Evolutionary conservation across 1,284 basidiomycete genomes (phyloP).

Genomic region (Microbotryum saponariae): DNA sequence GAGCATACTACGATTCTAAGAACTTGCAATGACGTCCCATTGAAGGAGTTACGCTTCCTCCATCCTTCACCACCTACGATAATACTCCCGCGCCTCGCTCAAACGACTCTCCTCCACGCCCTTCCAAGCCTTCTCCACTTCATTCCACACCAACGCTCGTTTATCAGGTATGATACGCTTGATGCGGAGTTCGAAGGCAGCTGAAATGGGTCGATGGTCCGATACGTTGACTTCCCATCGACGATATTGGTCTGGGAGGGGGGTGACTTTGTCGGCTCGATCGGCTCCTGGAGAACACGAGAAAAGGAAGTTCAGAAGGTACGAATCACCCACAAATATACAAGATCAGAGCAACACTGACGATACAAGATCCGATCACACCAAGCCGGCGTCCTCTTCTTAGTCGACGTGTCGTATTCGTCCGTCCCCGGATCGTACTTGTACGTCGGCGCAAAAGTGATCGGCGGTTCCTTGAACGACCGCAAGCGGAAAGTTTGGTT

Average conservation of each 20-base stretch:
- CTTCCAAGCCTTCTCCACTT: constrained; percentile 31
- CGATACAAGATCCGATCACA: constrained; percentile 82
- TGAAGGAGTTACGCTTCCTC: no score
- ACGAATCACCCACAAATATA: no score
- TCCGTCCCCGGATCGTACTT: constrained; percentile 54
- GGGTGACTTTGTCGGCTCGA: constrained; percentile 19
- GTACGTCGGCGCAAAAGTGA: constrained; percentile 72
- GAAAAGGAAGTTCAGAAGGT: no score
- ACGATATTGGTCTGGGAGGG: constrained; percentile 41
- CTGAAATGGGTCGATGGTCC: constrained; percentile 75
- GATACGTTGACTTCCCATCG: constrained; percentile 76
- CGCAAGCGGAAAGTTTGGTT: constrained; percentile 77
- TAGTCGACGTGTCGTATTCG: constrained; percentile 89
- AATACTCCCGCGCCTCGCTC: constrained; percentile 22
- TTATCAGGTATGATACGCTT: constrained; percentile 60
- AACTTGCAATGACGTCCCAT: no score
- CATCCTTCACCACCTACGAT: constrained; percentile 13
- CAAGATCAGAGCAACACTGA: constrained; percentile 1
- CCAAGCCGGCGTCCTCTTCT: constrained; percentile 94
- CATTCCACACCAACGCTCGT: constrained; percentile 47
- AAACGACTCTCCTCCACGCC: constrained; percentile 23
- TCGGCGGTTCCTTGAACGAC: constrained; percentile 69
- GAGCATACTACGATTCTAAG: no score
- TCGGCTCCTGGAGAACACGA: constrained; percentile 11
- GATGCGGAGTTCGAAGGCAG: constrained; percentile 53